Percentiles rank a stretch among this genome's conserved stretches.
Evolutionary conservation across 257 asterid genomes (phyloP).

Genomic region (Forsythia suspensa): DNA sequence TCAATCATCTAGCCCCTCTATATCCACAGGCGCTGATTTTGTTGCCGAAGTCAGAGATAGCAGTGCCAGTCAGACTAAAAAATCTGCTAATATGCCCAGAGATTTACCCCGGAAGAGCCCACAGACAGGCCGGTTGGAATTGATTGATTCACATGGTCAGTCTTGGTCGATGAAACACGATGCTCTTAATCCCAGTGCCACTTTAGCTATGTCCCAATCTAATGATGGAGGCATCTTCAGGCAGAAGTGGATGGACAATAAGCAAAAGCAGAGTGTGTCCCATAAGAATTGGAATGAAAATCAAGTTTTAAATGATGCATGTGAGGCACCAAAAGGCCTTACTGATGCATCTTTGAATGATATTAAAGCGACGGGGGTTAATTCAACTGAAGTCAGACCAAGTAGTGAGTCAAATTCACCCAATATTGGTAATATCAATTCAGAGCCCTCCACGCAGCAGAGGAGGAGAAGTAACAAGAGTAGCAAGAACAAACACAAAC

Average conservation of each 20-base stretch:
- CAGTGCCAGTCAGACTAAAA: constrained; percentile 30
- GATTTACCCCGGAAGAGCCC: constrained; percentile 31
- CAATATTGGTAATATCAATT: constrained; percentile 30
- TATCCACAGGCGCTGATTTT: constrained; percentile 28
- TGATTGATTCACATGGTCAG: too few species aligned
- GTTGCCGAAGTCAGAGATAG: constrained; percentile 27
- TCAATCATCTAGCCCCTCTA: constrained; percentile 35
- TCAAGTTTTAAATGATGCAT: constrained; percentile 21
- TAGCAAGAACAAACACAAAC: constrained; percentile 59
- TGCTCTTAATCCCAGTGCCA: too few species aligned
- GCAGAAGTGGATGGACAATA: constrained; percentile 49
- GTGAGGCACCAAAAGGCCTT: constrained; percentile 38
- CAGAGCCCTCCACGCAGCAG: constrained; percentile 47
- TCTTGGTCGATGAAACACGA: too few species aligned
- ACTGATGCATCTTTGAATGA: constrained; percentile 30
- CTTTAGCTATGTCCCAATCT: background rate
- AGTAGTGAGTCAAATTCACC: constrained; percentile 36
- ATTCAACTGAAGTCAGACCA: constrained; percentile 35
- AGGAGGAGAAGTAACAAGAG: constrained; percentile 57
- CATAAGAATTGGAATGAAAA: constrained; percentile 46
- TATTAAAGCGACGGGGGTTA: constrained; percentile 28
- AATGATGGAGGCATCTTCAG: constrained; percentile 52
- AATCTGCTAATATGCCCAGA: constrained; percentile 32
- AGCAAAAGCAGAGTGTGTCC: constrained; percentile 51
- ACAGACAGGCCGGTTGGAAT: background rate